A percentile compares a stretch with the other conserved stretches of the same genome.
phyloP scores from a whole-genome alignment of 2,329 filamentous ascomycete species.

The Xylariaceae sp. region DNA sequence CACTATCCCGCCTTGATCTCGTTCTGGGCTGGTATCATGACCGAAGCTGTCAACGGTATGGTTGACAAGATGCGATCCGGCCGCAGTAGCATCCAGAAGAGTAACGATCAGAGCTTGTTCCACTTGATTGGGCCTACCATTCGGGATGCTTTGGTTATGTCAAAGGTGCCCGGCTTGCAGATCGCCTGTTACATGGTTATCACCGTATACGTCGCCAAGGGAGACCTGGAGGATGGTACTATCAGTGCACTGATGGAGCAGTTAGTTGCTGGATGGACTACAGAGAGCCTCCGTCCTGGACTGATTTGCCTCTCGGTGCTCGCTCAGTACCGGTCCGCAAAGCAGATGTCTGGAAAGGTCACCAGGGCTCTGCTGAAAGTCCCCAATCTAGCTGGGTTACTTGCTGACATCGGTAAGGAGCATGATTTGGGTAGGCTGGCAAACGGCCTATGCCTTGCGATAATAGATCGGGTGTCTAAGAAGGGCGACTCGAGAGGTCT shows the following conservation, averaged over 20 bases:
- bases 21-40: slow-evolving; percentile 87
- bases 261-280: slow-evolving; percentile 69
- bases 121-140: slow-evolving; percentile 62
- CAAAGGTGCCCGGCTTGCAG: slow-evolving; percentile 70
- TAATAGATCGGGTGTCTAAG: slow-evolving; percentile 57
- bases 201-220: slow-evolving; percentile 78
- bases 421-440: slow-evolving; percentile 66
- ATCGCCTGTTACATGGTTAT: slow-evolving; percentile 89
- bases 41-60: slow-evolving; percentile 78
- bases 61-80: slow-evolving; percentile 74
- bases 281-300: slow-evolving; percentile 65
- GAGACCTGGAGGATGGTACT: slow-evolving; percentile 69
- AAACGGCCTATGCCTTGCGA: slow-evolving; percentile 63
- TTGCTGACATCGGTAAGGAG: slow-evolving; percentile 58
- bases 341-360: slow-evolving; percentile 63
- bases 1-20: slow-evolving; percentile 74
- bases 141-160: slow-evolving; percentile 70
- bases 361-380: slow-evolving; percentile 64
- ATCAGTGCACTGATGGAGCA: slow-evolving; percentile 89
- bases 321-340: slow-evolving; percentile 69
- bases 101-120: slow-evolving; percentile 76
- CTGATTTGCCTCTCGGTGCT: slow-evolving; percentile 77
- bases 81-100: slow-evolving; percentile 66
- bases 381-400: slow-evolving; percentile 51
- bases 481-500: slow-evolving; percentile 54